Evolutionary conservation across 2,329 filamentous ascomycete species (phyloP), one percentile per base, ranked within the genome.

Genomic region (Botrytis squamosa): DNA sequence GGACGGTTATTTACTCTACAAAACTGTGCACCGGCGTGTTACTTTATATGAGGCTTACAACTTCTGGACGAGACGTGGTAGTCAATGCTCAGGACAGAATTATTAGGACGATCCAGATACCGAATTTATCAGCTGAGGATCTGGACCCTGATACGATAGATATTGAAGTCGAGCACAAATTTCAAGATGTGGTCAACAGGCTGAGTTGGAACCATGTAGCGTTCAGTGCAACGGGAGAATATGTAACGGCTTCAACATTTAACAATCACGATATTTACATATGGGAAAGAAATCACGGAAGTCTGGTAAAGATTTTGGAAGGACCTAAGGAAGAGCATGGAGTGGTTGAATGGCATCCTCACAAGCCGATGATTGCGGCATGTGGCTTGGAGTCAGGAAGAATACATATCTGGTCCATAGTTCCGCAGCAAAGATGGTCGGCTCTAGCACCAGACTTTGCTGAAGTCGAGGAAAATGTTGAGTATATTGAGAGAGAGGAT

Each of bases 191-290:
- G 6, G 96, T 99, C 69, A 98, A 99, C 81, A 90, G 93, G 63
- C 85, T 98, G 20, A 94, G 93, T 10, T 99, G 96, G 96, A 99
- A 98, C 80, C 94, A 98, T 80, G 95, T 97, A 74, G 94, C 95
- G 0, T 98, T 99, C 82, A 97, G 94, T 80, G 92, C 93, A 1
- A 96, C 93, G 0, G 95, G 94, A 70, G 96, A 99, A 83, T 98
- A 98, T 81, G 94, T 99, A 59, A 94, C 94, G 38, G 96, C 97
- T 0, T 97, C 94, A 40, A 98, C 96, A 2, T 97, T 94, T 82
- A 98, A 98, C 86, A 99, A 99, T 80, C 95, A 98, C 79, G 95
- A 99, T 83, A 93, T 99, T 76, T 98, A 98, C 83, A 95, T 98
- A 42, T 98, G 95, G 96, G 96, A 99, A 84, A 90, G 96, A 72